Percentiles rank a stretch among this genome's conserved stretches.
These are phyloP conservation scores for Fusarium algeriense DNA, from an alignment of 2,329 filamentous ascomycete genomes.

Conservation along the genomic window DNA sequence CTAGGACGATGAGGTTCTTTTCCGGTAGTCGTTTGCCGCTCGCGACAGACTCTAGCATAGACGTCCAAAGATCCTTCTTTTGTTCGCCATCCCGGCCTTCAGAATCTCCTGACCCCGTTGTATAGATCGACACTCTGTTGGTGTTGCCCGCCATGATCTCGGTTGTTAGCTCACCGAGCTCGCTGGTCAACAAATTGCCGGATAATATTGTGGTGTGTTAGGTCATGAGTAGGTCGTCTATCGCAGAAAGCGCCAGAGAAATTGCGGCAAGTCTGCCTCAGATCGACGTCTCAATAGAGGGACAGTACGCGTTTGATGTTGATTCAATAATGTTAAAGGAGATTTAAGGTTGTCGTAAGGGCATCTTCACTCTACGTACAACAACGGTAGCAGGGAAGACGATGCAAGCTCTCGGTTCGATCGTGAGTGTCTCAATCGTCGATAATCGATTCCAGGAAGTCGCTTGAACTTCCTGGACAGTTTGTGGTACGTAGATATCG, in stretches of 20 bases:
- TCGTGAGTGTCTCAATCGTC: slow-evolving; percentile 20
- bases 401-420: slow-evolving; percentile 2
- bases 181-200: slow-evolving; percentile 17
- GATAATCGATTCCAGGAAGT: slow-evolving; percentile 7
- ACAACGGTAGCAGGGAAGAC: slow-evolving; percentile 4
- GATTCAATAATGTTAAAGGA: slow-evolving; percentile 41
- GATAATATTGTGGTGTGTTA: slow-evolving; percentile 19
- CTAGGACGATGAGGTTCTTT: slow-evolving; percentile 89
- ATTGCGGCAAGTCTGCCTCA: slow-evolving; percentile 1
- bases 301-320: slow-evolving; percentile 39
- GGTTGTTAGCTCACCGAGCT: slow-evolving; percentile 33
- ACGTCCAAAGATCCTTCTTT: slow-evolving; percentile 93
- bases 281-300: slow-evolving; percentile 16
- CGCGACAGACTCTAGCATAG: slow-evolving; percentile 90
- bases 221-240: slow-evolving; percentile 23
- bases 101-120: slow-evolving; percentile 65
- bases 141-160: slow-evolving; percentile 63
- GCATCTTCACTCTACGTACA: slow-evolving; percentile 46
- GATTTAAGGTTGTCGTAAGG: slow-evolving; percentile 42
- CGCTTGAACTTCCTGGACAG: slow-evolving; percentile 15
- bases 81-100: slow-evolving; percentile 74
- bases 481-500: slow-evolving; percentile 34
- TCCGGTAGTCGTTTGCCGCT: slow-evolving; percentile 91
- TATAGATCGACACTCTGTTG: slow-evolving; percentile 71
- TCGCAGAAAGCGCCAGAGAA: background rate